Evolutionary conservation across 169 alveolate genomes (phyloP).

Genomic region (Plasmodium sp.): DNA sequence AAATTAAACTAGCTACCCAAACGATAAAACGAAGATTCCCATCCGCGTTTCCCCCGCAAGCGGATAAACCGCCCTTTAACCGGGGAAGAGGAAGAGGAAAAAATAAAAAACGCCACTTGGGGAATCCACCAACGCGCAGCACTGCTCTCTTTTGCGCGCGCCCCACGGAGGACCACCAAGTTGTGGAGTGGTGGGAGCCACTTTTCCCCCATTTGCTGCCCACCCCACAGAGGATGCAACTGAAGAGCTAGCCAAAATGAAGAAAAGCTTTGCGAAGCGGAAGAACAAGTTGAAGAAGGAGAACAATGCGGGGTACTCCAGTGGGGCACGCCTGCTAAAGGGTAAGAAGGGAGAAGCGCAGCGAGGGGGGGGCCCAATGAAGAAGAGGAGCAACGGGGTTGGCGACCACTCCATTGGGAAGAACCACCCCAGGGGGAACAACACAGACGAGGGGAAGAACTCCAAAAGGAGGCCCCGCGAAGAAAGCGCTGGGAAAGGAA

Average conservation of each 20-base stretch:
- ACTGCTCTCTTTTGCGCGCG: not conserved
- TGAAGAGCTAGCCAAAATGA: conserved; percentile 16
- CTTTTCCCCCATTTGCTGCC: not conserved
- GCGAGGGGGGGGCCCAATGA: not conserved
- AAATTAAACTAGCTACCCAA: not conserved
- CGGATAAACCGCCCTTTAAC: not conserved
- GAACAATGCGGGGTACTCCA: not conserved
- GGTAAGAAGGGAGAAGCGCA: not conserved
- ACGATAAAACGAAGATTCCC: not conserved
- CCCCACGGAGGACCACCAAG: not conserved
- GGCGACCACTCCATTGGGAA: not conserved
- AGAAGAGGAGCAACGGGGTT: not conserved
- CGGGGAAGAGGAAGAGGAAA: not conserved
- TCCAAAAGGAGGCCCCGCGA: not conserved
- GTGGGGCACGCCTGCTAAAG: not conserved
- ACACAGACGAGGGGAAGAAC: not conserved
- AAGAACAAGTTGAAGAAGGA: conserved; percentile 11
- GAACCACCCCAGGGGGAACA: not conserved
- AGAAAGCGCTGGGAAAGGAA: not conserved
- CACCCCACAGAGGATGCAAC: not conserved
- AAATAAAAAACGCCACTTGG: not conserved
- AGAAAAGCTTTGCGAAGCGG: not conserved
- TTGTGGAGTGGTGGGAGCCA: not conserved
- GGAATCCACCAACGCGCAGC: not conserved
- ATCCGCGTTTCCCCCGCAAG: not conserved